Conservation (phyloP, 2,329 filamentous ascomycete species). For the Penicillium sp. region DNA sequence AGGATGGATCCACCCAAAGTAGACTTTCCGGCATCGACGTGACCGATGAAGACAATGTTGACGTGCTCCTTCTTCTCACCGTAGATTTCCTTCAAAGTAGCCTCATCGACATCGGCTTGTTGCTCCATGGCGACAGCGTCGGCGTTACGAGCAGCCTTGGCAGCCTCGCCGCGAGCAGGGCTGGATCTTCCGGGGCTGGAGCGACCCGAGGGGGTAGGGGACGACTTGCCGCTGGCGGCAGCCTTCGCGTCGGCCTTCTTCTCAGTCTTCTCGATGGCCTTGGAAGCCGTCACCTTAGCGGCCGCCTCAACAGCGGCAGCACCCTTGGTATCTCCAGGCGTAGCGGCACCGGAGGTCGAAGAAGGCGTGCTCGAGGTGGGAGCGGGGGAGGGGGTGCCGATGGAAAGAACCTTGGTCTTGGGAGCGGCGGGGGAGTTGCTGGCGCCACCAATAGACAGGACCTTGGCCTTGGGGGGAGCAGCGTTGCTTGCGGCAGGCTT, state of each 20-base stretch:
- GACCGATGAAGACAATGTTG: slow-evolving; percentile 95
- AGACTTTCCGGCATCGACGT: slow-evolving; percentile 97
- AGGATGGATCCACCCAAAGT: slow-evolving; percentile 89
- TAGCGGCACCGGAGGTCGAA: no score
- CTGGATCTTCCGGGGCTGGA: slow-evolving; percentile 72
- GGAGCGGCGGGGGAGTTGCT: slow-evolving; percentile 38
- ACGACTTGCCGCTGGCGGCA: slow-evolving; percentile 60
- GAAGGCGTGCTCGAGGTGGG: no score
- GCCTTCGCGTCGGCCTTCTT: no score
- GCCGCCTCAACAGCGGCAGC: slow-evolving; percentile 54
- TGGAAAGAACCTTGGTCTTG: slow-evolving; percentile 66
- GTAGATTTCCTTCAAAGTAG: slow-evolving; percentile 83
- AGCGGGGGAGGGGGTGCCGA: slow-evolving; percentile 49
- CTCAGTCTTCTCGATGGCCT: slow-evolving; percentile 86
- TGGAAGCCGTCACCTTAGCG: slow-evolving; percentile 73
- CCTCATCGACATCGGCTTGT: slow-evolving; percentile 66
- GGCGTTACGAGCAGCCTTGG: slow-evolving; percentile 57
- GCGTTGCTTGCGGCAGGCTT: slow-evolving; percentile 43
- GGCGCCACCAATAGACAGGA: slow-evolving; percentile 53
- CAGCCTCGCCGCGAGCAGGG: slow-evolving; percentile 54
- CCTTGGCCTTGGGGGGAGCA: slow-evolving; percentile 49
- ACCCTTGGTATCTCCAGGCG: slow-evolving; percentile 39
- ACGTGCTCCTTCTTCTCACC: slow-evolving; percentile 71
- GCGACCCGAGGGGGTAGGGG: slow-evolving; percentile 72
- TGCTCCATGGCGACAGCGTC: slow-evolving; percentile 80